Percentiles rank a stretch among this genome's conserved stretches.
Evolutionary conservation across 208 protist species (phyloP).

Genomic region (Angomonas ambiguus): DNA sequence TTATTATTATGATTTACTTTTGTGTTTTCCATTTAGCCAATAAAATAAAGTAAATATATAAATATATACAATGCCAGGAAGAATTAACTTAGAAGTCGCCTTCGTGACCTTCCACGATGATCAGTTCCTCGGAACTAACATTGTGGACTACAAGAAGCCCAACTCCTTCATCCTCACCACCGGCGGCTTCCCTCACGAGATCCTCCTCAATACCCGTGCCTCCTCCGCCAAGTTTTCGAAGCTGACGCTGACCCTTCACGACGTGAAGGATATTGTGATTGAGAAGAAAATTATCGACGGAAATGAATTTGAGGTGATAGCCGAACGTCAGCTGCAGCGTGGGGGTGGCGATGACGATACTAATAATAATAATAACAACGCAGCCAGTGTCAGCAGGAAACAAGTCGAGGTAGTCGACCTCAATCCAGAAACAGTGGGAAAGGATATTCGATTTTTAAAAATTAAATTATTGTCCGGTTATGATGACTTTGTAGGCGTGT

Average conservation of each 20-base stretch:
- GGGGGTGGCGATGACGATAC: constrained; percentile 10
- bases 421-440: constrained; percentile 44
- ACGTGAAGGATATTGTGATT: constrained; percentile 67
- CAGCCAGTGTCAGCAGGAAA: constrained; percentile 1
- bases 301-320: constrained; percentile 41
- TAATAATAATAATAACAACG: not conserved
- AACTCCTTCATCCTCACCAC: constrained; percentile 79
- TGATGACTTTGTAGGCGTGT: constrained; percentile 76
- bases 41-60: constrained; percentile 5
- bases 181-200: constrained; percentile 78
- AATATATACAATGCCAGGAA: not conserved
- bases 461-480: constrained; percentile 72
- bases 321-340: constrained; percentile 45
- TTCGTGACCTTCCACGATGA: constrained; percentile 81
- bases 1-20: constrained; percentile 3
- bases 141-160: constrained; percentile 37
- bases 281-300: constrained; percentile 31
- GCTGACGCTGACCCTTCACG: constrained; percentile 53
- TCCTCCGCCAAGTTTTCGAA: constrained; percentile 49
- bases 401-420: constrained; percentile 69
- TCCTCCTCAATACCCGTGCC: constrained; percentile 59
- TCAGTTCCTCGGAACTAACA: constrained; percentile 29
- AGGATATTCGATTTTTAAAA: constrained; percentile 45
- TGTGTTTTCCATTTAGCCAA: not conserved
- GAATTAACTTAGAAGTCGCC: constrained; percentile 51